Evolutionary conservation across 495 filamentous ascomycete species (phyloP), one percentile per base, ranked within the genome.

Genomic region (Aspergillus hancockii): DNA sequence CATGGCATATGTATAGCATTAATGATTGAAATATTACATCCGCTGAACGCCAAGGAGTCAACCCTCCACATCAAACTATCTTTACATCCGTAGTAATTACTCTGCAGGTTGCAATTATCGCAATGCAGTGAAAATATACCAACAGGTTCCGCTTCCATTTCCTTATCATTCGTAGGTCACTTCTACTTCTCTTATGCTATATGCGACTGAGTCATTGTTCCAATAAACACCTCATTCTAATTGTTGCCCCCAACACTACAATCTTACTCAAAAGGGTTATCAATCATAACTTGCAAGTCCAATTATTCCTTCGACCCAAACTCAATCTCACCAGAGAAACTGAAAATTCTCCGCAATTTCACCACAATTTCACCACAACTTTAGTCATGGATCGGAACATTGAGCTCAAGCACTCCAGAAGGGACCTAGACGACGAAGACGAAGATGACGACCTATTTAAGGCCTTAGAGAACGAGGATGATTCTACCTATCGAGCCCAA

Each of bases 371-470:
- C n/a, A 10, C 34, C 16, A n/a, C n/a, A n/a, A n/a, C n/a, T n/a
- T n/a, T 41, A 8, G 16, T 41, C 14, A 41, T 55, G 58, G 46
- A 40, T 34, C 45, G 7, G 13, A 38, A 32, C 28, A 51, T 54
- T 21, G 40, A 53, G 22, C 13, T 34, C 28, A 58, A 49, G 28
- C 30, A 46, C 30, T 56, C 46, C 31, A 19, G 52, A 49, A 63
- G 63, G 47, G 63, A 66, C 50, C 54, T 59, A 40, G 54, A 57
- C 63, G 70, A 81, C 62, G 73, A 72, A 6, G 81, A 83, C 57
- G 86, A 90, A 69, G 86, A 90, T 76, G 89, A 91, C 67, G 87
- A 85, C 31, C 81, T 93, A 38, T 83, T 93, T 65, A 82, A 82
- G 36, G 77, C 82, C 51, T 84, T 93, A 32, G 89, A 91, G 74